These are phyloP conservation scores for Emericellopsis cladophorae DNA, from an alignment of 2,329 filamentous ascomycete species.

Conservation along the genomic window DNA sequence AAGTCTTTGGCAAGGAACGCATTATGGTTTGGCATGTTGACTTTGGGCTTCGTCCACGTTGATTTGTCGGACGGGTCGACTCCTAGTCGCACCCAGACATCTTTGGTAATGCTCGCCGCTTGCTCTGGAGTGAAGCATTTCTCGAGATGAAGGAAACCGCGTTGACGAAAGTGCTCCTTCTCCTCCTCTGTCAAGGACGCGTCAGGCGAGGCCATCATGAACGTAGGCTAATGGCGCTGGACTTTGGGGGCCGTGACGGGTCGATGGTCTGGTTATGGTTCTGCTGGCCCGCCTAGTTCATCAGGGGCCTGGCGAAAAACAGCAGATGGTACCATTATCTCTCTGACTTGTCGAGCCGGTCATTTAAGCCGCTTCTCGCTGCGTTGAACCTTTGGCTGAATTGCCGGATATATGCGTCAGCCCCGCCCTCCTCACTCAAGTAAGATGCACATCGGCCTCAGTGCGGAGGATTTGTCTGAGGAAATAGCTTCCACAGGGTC, in stretches of 20 bases:
- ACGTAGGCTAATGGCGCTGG: background rate
- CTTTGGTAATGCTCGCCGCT: constrained; percentile 16
- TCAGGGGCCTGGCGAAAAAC: no score
- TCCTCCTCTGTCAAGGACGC: constrained; percentile 20
- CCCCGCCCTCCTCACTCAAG: no score
- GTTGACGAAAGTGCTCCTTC: constrained; percentile 25
- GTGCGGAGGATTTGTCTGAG: no score
- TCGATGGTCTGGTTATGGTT: no score
- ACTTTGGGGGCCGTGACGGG: no score
- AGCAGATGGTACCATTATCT: no score
- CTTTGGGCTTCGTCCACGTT: constrained; percentile 50
- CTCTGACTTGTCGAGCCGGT: no score
- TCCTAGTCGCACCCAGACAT: constrained; percentile 53
- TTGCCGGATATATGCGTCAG: no score
- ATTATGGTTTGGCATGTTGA: constrained; percentile 51
- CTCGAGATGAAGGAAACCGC: constrained; percentile 22
- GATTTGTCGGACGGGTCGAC: constrained; percentile 49
- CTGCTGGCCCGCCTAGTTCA: no score
- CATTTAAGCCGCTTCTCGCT: background rate
- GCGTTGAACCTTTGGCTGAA: no score
- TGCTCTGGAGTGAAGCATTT: constrained; percentile 23
- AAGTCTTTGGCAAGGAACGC: constrained; percentile 39
- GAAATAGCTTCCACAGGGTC: no score
- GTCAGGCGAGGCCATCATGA: background rate
- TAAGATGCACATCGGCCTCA: no score